phyloP scores from a whole-genome alignment of 495 filamentous ascomycete genomes.

The Neurospora sp. region DNA sequence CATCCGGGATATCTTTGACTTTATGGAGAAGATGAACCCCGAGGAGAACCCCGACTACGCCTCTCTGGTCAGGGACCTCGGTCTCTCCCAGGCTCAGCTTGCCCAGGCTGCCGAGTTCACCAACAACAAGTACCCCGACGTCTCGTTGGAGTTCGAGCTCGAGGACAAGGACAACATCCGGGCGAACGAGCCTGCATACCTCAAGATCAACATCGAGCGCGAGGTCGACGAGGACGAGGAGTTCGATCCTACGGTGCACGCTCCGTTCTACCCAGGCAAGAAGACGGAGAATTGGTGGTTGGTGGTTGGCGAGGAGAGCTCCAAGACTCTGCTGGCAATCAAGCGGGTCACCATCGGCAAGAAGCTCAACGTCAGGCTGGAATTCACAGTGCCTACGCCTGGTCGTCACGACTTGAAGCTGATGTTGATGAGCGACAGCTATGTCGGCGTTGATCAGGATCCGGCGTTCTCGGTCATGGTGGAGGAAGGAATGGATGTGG shows the following conservation, averaged over 20 bases:
- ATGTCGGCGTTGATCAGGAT: conserved; percentile 94
- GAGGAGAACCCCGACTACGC: conserved; percentile 74
- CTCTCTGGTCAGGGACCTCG: conserved; percentile 62
- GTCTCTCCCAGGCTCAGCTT: conserved; percentile 72
- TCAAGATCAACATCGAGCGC: conserved; percentile 80
- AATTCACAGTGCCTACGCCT: conserved; percentile 77
- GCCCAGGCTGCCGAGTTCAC: conserved; percentile 87
- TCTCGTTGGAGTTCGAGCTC: conserved; percentile 81
- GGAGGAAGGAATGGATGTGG: conserved; percentile 91
- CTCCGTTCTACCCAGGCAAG: conserved; percentile 82
- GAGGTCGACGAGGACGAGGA: conserved; percentile 67
- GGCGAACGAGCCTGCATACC: conserved; percentile 69
- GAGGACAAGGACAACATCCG: conserved; percentile 70
- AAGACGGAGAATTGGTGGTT: conserved; percentile 99
- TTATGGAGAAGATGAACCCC: conserved; percentile 98
- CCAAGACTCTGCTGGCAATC: conserved; percentile 78
- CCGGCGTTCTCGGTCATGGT: conserved; percentile 76
- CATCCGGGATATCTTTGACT: conserved; percentile 90
- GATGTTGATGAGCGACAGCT: conserved; percentile 96
- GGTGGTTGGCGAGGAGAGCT: conserved; percentile 82
- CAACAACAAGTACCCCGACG: conserved; percentile 91
- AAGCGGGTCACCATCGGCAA: conserved; percentile 84
- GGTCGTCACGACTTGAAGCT: conserved; percentile 84
- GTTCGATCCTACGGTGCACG: conserved; percentile 77
- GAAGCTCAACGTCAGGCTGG: conserved; percentile 66